These are phyloP conservation scores for Neocatenulostroma microsporum DNA, from an alignment of 2,329 filamentous ascomycete genomes.

Conservation along the genomic window DNA sequence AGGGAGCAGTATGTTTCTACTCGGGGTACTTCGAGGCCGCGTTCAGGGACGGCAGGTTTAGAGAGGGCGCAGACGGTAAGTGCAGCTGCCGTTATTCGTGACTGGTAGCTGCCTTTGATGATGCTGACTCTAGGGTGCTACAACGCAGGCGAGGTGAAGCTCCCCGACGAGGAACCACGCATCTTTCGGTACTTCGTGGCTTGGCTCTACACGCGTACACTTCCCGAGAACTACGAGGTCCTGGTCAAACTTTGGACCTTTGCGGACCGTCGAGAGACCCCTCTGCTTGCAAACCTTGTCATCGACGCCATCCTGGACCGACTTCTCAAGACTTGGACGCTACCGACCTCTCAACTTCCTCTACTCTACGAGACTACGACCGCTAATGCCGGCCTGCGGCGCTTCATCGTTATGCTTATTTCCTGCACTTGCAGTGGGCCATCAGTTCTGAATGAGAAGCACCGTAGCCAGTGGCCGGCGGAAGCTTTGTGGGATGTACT, in stretches of 20 bases:
- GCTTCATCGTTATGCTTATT: neutral
- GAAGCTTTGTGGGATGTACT: neutral
- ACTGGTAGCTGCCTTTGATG: too few species aligned
- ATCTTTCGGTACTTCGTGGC: constrained; percentile 1
- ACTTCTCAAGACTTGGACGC: neutral
- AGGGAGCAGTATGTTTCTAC: too few species aligned
- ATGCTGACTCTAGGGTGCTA: too few species aligned
- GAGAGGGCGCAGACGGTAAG: too few species aligned
- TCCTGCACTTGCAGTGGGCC: neutral
- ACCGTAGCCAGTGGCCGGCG: neutral
- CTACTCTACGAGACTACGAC: neutral
- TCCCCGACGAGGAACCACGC: neutral
- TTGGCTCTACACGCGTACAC: constrained; percentile 3
- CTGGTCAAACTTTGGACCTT: constrained; percentile 4
- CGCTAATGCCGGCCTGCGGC: neutral
- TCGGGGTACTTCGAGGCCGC: too few species aligned
- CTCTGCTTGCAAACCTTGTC: constrained; percentile 4
- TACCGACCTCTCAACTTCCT: neutral
- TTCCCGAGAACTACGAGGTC: neutral
- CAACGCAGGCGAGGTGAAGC: too few species aligned
- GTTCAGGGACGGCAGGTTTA: too few species aligned
- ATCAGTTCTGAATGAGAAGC: neutral
- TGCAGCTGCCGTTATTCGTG: too few species aligned
- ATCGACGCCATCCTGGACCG: constrained; percentile 1
- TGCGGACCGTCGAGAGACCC: constrained; percentile 4